phyloP scores from a whole-genome alignment of 2,329 filamentous ascomycete genomes.

The Cladosporium sp. region DNA sequence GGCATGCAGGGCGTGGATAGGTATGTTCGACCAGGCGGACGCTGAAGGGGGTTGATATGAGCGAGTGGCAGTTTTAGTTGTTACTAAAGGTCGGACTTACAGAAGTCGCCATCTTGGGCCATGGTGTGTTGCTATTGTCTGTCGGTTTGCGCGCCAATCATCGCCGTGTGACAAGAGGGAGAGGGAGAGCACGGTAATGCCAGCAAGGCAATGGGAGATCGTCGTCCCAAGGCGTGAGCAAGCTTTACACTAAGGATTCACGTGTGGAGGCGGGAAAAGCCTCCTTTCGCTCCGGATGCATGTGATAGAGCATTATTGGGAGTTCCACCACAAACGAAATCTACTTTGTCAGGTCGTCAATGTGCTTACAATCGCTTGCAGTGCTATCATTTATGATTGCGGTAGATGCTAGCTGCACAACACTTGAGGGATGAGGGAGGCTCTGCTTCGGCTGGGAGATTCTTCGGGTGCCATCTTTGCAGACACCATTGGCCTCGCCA shows the following conservation, averaged over 20 bases:
- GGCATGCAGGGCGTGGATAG: constrained; percentile 49
- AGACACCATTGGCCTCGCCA: background rate
- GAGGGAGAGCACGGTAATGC: background rate
- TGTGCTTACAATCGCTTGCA: background rate
- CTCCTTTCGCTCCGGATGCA: background rate
- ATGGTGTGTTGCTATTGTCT: constrained; percentile 10
- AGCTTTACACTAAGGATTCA: background rate
- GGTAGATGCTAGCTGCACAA: background rate
- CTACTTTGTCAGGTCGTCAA: background rate
- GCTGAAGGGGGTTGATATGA: constrained; percentile 25
- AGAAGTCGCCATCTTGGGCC: constrained; percentile 4
- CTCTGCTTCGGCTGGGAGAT: background rate
- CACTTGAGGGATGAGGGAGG: background rate
- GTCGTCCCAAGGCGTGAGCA: background rate
- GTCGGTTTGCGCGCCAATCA: background rate
- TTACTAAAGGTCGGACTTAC: background rate
- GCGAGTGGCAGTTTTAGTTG: background rate
- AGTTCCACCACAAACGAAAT: background rate
- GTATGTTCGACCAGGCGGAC: constrained; percentile 42
- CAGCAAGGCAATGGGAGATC: background rate
- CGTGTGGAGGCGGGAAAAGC: constrained; percentile 7
- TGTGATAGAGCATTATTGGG: background rate
- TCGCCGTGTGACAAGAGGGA: background rate
- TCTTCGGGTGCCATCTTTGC: background rate
- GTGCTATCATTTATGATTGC: background rate